A percentile compares a stretch with the other conserved stretches of the same genome.
These are phyloP conservation scores for Vigna hirtella DNA, from an alignment of 306 rosid species.

Conservation along the genomic window DNA sequence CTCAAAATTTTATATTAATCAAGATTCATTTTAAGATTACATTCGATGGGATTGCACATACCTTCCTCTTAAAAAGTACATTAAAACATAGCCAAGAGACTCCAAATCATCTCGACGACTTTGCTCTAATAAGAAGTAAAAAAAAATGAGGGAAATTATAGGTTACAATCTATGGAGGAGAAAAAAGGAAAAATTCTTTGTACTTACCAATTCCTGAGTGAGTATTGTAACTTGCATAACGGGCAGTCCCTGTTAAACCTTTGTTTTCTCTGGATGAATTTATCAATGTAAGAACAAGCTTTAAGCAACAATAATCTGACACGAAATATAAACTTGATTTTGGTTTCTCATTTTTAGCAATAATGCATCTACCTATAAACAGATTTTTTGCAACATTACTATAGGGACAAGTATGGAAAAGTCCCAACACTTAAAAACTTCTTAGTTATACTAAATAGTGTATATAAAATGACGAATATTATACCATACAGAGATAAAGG, in stretches of 20 bases:
- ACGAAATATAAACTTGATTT: not conserved
- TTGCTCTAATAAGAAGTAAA: conserved; percentile 42
- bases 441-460: too few relatives aligned
- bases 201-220: conserved; percentile 59
- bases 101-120: conserved; percentile 54
- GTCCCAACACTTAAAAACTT: too few relatives aligned
- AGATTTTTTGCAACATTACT: too few relatives aligned
- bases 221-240: conserved; percentile 84
- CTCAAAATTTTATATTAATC: not conserved
- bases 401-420: too few relatives aligned
- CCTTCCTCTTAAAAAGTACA: conserved; percentile 52
- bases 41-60: conserved; percentile 19
- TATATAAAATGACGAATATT: too few relatives aligned
- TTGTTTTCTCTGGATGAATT: conserved; percentile 75
- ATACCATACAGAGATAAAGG: too few relatives aligned
- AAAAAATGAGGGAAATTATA: not conserved
- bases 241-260: conserved; percentile 82
- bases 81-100: conserved; percentile 50
- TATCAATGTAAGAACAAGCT: conserved; percentile 39
- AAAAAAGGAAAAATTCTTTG: not conserved
- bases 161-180: not conserved
- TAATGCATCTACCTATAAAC: too few relatives aligned
- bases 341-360: too few relatives aligned
- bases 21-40: not conserved
- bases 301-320: conserved; percentile 30